These are phyloP conservation scores for Aureobasidium pullulans DNA, from an alignment of 2,329 filamentous ascomycete species.

Conservation along the genomic window DNA sequence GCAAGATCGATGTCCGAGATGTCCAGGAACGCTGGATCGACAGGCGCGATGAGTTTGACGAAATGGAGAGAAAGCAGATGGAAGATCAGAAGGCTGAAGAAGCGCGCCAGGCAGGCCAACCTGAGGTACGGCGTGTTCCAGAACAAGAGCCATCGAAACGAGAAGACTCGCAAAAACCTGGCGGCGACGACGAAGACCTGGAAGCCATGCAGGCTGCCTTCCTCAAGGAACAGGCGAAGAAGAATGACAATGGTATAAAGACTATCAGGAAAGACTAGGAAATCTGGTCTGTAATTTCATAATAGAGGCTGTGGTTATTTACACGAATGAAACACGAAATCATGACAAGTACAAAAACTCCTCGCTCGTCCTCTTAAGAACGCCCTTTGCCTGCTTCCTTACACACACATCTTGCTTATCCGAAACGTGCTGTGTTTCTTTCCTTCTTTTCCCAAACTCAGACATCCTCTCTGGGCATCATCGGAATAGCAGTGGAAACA, in stretches of 20 bases:
- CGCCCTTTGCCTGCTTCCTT: neutral
- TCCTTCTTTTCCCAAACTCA: neutral
- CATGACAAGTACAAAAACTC: neutral
- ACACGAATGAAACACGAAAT: conserved; percentile 1
- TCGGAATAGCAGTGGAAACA: neutral
- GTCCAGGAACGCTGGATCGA: conserved; percentile 96
- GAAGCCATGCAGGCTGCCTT: conserved; percentile 33
- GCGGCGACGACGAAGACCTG: conserved; percentile 28
- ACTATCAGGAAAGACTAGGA: conserved; percentile 52
- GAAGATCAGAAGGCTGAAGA: conserved; percentile 53
- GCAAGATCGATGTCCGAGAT: conserved; percentile 73
- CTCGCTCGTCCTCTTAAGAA: neutral
- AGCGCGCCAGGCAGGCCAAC: conserved; percentile 18
- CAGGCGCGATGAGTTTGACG: conserved; percentile 79
- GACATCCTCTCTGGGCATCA: neutral
- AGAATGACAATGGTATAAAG: conserved; percentile 58
- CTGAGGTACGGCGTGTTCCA: conserved; percentile 6
- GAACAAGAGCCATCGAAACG: neutral
- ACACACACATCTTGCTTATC: neutral
- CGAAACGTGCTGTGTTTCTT: neutral
- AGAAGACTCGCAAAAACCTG: neutral
- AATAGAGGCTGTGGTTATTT: neutral
- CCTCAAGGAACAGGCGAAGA: conserved; percentile 20
- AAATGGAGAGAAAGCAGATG: conserved; percentile 65
- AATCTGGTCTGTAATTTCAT: neutral